Base-by-base conservation (phyloP, 108 stramenopile genomes). In the Thalassiosira profunda region DNA sequence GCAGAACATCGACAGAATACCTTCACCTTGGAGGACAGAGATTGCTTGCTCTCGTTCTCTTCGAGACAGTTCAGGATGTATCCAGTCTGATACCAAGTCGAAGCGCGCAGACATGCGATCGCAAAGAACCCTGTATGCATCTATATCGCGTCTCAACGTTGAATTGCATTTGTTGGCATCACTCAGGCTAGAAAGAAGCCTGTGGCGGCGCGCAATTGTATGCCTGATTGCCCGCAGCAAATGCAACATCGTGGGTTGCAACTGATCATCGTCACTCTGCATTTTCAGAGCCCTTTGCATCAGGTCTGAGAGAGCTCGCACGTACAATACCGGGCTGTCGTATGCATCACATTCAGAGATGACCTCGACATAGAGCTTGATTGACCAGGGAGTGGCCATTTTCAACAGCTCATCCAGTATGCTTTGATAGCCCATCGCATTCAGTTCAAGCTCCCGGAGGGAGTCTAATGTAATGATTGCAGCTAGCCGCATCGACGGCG, bases 301-400 rank as follows among this genome's bases (percentile, higher is more conserved):
- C 57, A 77, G n/a, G n/a, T 37, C 52, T 4, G 26, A 47, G 0
- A 64, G 34, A 3, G 46, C 55, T 3, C 58, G 23, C 25, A 77
- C 29, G 34, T 70, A 64, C 28, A 41, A 41, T 23, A 18, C 26
- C 26, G 63, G 62, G 26, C 46, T 36, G 10, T 47, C 46, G 52
- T 48, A 70, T 21, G 53, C 30, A 53, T 51, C 48, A 33, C 67
- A 58, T 51, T 77, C 67, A 0, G 76, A 69, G 17, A 77, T 63
- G 53, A 77, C 65, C 10, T 77, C 76, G 14, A 68, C 62, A 46
- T 64, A 70, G 14, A 77, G 51, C 58, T 56, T 54, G 2, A 76
- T 28, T 1, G 63, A 11, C 15, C 31, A 36, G 38, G 20, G 38
- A 21, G 12, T 3, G 12, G 29, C 31, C 31, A 33, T 12, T 14